phyloP scores from a whole-genome alignment of 2,329 filamentous ascomycete species.

The Hymenoscyphus fraxineus region DNA sequence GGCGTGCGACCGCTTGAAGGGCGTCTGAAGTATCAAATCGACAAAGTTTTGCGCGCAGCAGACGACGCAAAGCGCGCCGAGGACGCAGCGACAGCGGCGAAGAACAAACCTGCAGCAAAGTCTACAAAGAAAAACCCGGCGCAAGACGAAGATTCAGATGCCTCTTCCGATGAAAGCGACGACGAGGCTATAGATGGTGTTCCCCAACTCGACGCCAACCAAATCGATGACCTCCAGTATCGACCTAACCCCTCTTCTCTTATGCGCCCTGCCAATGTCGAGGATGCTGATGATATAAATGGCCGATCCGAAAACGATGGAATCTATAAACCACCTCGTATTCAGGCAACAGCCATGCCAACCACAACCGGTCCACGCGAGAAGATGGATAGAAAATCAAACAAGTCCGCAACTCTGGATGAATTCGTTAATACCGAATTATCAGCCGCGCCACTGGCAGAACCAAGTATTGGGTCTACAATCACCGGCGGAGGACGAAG shows the following conservation, averaged over 20 bases:
- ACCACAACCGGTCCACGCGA: constrained; percentile 46
- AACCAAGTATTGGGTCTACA: constrained; percentile 89
- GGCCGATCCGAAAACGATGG: constrained; percentile 50
- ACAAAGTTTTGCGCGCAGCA: constrained; percentile 85
- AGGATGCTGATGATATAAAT: constrained; percentile 32
- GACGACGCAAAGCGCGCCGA: constrained; percentile 51
- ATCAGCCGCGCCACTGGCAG: constrained; percentile 72
- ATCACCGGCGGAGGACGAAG: constrained; percentile 75
- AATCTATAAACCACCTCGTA: constrained; percentile 83
- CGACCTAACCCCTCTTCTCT: constrained; percentile 55
- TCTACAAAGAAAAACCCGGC: constrained; percentile 5
- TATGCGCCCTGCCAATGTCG: constrained; percentile 27
- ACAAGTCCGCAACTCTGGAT: constrained; percentile 81
- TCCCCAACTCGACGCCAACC: constrained; percentile 25
- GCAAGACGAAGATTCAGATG: constrained; percentile 21
- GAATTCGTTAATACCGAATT: constrained; percentile 88
- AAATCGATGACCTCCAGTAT: constrained; percentile 58
- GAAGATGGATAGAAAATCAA: constrained; percentile 56
- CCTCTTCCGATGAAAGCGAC: constrained; percentile 34
- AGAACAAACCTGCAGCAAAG: background rate
- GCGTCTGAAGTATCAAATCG: constrained; percentile 90
- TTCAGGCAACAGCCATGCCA: constrained; percentile 82
- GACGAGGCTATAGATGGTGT: constrained; percentile 25
- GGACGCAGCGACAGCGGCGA: constrained; percentile 38
- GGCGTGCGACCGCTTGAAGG: constrained; percentile 87